Evolutionary conservation across 768 basidiomycete species (phyloP).

Genomic region (Rhodotorula sphaerocarpa): DNA sequence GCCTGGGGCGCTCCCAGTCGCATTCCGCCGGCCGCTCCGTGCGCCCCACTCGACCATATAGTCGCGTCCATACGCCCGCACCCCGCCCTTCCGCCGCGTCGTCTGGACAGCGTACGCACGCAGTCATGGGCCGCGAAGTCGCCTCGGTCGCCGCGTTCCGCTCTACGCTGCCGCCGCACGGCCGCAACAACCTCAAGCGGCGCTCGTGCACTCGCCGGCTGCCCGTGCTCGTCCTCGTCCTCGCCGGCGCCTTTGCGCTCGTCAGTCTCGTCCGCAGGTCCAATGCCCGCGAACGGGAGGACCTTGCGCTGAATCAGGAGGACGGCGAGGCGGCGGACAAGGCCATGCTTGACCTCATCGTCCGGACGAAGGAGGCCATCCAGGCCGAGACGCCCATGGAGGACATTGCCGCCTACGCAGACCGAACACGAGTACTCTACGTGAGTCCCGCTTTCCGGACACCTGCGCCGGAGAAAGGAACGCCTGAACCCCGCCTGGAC

Average conservation of each 20-base stretch:
- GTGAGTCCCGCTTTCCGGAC: background rate
- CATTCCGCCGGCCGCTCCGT: too few species aligned
- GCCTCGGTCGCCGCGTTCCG: constrained; percentile 4
- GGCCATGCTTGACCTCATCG: constrained; percentile 17
- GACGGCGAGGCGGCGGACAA: constrained; percentile 12
- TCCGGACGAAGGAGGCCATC: constrained; percentile 27
- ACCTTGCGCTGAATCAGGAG: background rate
- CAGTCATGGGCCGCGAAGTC: constrained; percentile 4
- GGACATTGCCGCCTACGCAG: constrained; percentile 13
- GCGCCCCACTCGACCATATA: too few species aligned
- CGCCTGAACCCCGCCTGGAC: too few species aligned
- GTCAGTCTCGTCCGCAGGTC: constrained; percentile 2
- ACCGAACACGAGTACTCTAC: constrained; percentile 13
- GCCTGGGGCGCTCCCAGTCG: too few species aligned
- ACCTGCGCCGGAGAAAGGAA: too few species aligned
- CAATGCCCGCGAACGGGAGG: too few species aligned
- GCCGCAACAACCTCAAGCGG: background rate
- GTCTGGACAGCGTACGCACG: too few species aligned
- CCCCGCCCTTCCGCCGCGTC: too few species aligned
- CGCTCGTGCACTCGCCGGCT: constrained; percentile 5
- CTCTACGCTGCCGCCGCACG: background rate
- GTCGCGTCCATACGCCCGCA: too few species aligned
- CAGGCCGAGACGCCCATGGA: constrained; percentile 5
- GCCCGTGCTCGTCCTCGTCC: background rate
- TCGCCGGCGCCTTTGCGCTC: constrained; percentile 4